These are phyloP conservation scores for Xerocomellus intermedius DNA, from an alignment of 768 basidiomycete species.

Conservation along the genomic window DNA sequence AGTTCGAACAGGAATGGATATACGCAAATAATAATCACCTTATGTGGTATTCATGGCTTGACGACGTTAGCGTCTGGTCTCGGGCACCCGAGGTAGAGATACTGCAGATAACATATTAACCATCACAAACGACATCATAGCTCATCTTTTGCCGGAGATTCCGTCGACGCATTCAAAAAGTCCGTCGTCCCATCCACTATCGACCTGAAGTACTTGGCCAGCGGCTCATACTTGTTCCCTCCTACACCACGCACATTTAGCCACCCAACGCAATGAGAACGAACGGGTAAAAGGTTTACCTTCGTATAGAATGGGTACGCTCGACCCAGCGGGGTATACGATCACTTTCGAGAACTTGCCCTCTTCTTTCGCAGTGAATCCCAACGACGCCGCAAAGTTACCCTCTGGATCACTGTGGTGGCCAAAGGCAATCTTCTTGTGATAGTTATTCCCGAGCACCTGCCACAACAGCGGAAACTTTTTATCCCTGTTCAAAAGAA, in stretches of 20 bases:
- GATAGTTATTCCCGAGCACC: slow-evolving; percentile 71
- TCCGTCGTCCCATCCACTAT: slow-evolving; percentile 67
- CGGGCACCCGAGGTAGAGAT: not conserved
- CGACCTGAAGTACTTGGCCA: slow-evolving; percentile 72
- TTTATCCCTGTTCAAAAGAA: slow-evolving; percentile 74
- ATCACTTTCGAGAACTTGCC: slow-evolving; percentile 64
- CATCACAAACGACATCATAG: slow-evolving; percentile 18
- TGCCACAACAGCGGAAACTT: slow-evolving; percentile 79
- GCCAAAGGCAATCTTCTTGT: slow-evolving; percentile 59
- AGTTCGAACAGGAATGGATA: not conserved
- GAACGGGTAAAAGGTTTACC: slow-evolving; percentile 42
- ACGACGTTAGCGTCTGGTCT: not conserved
- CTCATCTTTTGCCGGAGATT: slow-evolving; percentile 33
- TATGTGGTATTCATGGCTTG: not conserved
- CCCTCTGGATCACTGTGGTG: slow-evolving; percentile 67
- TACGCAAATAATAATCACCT: not conserved
- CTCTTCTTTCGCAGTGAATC: slow-evolving; percentile 52
- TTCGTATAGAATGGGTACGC: slow-evolving; percentile 58
- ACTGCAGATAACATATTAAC: slow-evolving; percentile 3
- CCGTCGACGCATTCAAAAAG: slow-evolving; percentile 42
- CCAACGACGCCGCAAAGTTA: slow-evolving; percentile 54
- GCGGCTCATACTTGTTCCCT: slow-evolving; percentile 66
- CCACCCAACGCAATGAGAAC: not conserved
- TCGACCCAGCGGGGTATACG: slow-evolving; percentile 63
- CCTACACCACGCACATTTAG: slow-evolving; percentile 40